Percentiles rank a stretch among this genome's conserved stretches.
Conservation (phyloP, 2,329 filamentous ascomycete genomes). For the Coniochaeta ligniaria region DNA sequence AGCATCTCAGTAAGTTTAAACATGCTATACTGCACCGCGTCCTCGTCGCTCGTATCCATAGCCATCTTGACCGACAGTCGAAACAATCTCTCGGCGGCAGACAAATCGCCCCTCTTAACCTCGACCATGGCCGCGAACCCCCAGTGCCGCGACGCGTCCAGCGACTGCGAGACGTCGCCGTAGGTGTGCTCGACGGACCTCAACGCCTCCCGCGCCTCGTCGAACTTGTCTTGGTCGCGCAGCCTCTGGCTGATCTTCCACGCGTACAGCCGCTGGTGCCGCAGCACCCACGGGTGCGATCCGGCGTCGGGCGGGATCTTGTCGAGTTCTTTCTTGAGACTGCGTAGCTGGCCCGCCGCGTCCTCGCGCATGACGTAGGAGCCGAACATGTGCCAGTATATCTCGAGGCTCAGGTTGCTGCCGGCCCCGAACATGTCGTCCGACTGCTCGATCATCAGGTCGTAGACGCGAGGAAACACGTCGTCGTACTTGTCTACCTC, state of each 20-base stretch:
- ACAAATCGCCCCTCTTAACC: background rate
- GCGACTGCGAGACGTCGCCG: background rate
- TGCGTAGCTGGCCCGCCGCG: background rate
- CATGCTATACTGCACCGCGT: constrained; percentile 3
- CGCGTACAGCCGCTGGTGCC: constrained; percentile 4
- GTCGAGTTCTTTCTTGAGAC: constrained; percentile 2
- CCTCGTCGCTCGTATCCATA: background rate
- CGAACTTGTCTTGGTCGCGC: background rate
- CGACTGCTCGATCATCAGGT: constrained; percentile 2
- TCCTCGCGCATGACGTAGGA: constrained; percentile 1
- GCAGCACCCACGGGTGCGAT: background rate
- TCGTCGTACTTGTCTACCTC: constrained; percentile 3
- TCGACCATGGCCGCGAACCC: constrained; percentile 1
- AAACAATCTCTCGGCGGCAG: background rate
- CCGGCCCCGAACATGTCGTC: constrained; percentile 2
- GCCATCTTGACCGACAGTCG: constrained; percentile 2
- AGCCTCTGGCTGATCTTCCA: constrained; percentile 4
- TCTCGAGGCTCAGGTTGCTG: constrained; percentile 3
- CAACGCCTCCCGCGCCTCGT: constrained; percentile 3
- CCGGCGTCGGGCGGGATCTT: background rate
- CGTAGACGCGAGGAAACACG: background rate
- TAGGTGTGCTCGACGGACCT: background rate
- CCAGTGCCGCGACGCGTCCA: constrained; percentile 2
- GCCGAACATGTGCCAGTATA: constrained; percentile 2
- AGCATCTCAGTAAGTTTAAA: constrained; percentile 1